A percentile compares a stretch with the other conserved stretches of the same genome.
phyloP scores from a whole-genome alignment of 2,329 filamentous ascomycete genomes.

The Cladosporium sp. region DNA sequence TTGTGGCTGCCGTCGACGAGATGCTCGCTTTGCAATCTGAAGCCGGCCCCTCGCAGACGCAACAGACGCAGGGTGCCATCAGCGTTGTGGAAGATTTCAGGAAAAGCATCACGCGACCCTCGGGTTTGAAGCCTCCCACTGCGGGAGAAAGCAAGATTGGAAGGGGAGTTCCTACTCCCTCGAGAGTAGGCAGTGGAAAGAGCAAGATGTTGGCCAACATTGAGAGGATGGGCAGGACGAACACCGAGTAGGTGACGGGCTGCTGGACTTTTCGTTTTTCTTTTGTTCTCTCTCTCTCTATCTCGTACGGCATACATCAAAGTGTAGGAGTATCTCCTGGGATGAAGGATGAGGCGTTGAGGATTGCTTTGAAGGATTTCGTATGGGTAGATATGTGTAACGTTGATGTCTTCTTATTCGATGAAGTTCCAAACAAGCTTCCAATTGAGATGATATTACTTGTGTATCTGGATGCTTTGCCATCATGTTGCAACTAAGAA shows the following conservation, averaged over 20 bases:
- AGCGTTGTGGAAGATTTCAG: conserved; percentile 46
- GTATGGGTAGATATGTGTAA: conserved; percentile 9
- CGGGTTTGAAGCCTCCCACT: conserved; percentile 55
- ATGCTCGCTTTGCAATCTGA: conserved; percentile 65
- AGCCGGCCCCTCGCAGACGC: conserved; percentile 35
- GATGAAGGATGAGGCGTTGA: conserved; percentile 5
- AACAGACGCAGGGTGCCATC: conserved; percentile 21
- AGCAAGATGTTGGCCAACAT: conserved; percentile 80
- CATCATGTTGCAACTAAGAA: too few species aligned
- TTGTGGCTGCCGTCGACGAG: conserved; percentile 76
- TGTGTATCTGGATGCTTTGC: too few species aligned
- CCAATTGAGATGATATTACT: too few species aligned
- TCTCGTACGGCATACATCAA: neutral
- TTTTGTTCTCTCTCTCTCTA: neutral
- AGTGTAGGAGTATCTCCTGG: neutral
- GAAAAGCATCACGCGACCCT: conserved; percentile 48
- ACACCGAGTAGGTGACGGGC: conserved; percentile 13
- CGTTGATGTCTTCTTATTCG: neutral
- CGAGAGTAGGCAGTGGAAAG: conserved; percentile 42
- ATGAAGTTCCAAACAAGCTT: too few species aligned
- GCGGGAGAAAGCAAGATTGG: conserved; percentile 43
- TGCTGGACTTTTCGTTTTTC: neutral
- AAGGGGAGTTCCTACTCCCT: conserved; percentile 20
- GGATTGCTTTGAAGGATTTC: neutral
- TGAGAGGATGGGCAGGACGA: conserved; percentile 70